Conservation (phyloP, 352 stramenopile genomes). For the Phytophthora pisi region DNA sequence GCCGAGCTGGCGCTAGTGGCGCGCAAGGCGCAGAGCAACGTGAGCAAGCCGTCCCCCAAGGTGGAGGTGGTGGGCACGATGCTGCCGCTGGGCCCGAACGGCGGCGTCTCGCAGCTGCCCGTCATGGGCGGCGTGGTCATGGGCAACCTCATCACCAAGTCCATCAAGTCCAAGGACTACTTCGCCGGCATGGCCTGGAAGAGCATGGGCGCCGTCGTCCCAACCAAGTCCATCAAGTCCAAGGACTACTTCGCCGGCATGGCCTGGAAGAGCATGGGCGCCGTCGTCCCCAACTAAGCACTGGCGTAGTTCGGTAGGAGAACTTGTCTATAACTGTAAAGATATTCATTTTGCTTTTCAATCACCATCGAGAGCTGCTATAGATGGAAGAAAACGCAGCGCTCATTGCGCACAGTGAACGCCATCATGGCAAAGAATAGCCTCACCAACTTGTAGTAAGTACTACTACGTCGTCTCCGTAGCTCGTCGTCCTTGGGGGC, state of each 20-base stretch:
- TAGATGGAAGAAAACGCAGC: too few species aligned
- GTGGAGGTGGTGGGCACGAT: constrained; percentile 39
- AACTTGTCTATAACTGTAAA: neutral
- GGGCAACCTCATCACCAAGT: constrained; percentile 55
- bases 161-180: constrained; percentile 58
- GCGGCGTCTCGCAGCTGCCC: constrained; percentile 58
- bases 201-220: constrained; percentile 9
- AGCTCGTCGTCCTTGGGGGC: too few species aligned
- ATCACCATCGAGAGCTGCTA: neutral
- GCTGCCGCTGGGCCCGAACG: constrained; percentile 57
- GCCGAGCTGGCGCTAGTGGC: constrained; percentile 42
- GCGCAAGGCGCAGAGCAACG: constrained; percentile 41
- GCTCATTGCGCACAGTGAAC: too few species aligned
- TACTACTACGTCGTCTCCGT: too few species aligned
- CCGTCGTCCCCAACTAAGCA: constrained; percentile 36
- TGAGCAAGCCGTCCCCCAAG: constrained; percentile 52
- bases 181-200: constrained; percentile 48
- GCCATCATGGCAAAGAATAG: too few species aligned
- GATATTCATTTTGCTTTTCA: neutral
- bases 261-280: constrained; percentile 29
- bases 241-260: constrained; percentile 52
- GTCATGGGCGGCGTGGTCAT: constrained; percentile 54
- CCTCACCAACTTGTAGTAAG: too few species aligned
- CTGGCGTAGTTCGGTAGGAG: neutral
- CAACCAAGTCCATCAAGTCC: constrained; percentile 54